Evolutionary conservation across 179 eudicot genomes (phyloP).

Genomic region (Amaranthus tricolor): DNA sequence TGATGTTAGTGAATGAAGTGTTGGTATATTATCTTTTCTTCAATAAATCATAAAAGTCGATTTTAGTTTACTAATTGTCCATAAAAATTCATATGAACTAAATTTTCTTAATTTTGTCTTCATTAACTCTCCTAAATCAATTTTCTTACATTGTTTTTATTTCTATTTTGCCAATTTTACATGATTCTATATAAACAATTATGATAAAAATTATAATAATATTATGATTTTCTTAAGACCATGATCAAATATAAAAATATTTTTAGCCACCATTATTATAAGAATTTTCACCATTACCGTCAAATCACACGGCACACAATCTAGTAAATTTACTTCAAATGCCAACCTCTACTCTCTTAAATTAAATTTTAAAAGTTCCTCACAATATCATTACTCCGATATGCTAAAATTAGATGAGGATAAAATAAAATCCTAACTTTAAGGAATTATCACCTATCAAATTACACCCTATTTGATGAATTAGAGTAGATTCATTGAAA

Average conservation of each 20-base stretch:
- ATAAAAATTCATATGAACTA: too few species aligned
- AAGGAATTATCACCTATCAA: constrained; percentile 23
- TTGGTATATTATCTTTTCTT: too few species aligned
- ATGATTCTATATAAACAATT: too few species aligned
- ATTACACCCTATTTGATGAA: not conserved
- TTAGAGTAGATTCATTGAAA: not conserved
- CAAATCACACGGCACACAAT: not conserved
- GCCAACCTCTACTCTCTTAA: not conserved
- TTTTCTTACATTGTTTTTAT: too few species aligned
- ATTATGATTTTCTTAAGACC: not conserved
- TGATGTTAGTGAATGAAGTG: too few species aligned
- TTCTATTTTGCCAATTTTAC: too few species aligned
- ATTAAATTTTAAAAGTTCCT: not conserved
- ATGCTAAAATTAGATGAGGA: constrained; percentile 12
- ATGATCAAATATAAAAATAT: not conserved
- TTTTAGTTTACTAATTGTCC: too few species aligned
- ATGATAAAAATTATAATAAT: too few species aligned
- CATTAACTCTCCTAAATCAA: too few species aligned
- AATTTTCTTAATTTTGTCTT: too few species aligned
- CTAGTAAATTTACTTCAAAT: not conserved
- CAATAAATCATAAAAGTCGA: too few species aligned
- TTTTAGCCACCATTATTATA: not conserved
- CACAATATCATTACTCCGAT: not conserved
- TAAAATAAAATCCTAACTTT: constrained; percentile 16
- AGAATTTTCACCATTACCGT: not conserved